phyloP scores from a whole-genome alignment of 2,329 filamentous ascomycete genomes.

The Knoxdaviesia capensis region DNA sequence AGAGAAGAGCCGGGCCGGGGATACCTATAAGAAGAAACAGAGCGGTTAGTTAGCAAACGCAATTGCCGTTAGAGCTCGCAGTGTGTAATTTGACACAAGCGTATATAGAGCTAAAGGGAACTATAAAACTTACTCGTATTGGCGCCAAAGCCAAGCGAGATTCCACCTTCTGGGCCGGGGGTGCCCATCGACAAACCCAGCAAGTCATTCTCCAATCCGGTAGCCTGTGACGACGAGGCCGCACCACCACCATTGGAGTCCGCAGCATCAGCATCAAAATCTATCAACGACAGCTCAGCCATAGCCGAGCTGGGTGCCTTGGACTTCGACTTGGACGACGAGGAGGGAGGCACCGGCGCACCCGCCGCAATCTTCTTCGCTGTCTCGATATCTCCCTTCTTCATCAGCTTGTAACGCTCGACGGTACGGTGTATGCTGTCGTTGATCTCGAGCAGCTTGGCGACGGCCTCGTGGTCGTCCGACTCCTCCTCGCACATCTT shows the following conservation, averaged over 20 bases:
- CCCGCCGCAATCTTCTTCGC: constrained; percentile 71
- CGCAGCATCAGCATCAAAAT: constrained; percentile 52
- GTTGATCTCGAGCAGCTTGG: constrained; percentile 90
- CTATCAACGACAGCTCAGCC: constrained; percentile 75
- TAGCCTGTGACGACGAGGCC: constrained; percentile 25
- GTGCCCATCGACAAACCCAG: constrained; percentile 66
- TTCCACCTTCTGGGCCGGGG: constrained; percentile 60
- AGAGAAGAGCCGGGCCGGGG: constrained; percentile 43
- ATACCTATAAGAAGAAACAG: constrained; percentile 23
- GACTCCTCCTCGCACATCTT: constrained; percentile 99
- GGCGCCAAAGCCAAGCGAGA: constrained; percentile 60
- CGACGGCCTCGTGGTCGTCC: constrained; percentile 87
- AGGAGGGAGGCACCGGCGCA: constrained; percentile 24
- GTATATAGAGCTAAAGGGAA: not conserved
- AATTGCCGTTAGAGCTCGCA: too few relatives aligned
- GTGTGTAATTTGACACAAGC: too few relatives aligned
- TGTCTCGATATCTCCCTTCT: constrained; percentile 77
- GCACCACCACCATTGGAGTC: constrained; percentile 28
- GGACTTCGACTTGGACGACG: constrained; percentile 1
- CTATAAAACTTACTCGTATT: constrained; percentile 35
- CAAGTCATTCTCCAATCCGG: constrained; percentile 72
- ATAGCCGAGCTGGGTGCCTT: constrained; percentile 21
- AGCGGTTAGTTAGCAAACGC: not conserved
- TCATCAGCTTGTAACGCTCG: constrained; percentile 85
- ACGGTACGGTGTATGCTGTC: constrained; percentile 97